phyloP scores from a whole-genome alignment of 176 grass and related monocot species.

The Paspalum vaginatum region DNA sequence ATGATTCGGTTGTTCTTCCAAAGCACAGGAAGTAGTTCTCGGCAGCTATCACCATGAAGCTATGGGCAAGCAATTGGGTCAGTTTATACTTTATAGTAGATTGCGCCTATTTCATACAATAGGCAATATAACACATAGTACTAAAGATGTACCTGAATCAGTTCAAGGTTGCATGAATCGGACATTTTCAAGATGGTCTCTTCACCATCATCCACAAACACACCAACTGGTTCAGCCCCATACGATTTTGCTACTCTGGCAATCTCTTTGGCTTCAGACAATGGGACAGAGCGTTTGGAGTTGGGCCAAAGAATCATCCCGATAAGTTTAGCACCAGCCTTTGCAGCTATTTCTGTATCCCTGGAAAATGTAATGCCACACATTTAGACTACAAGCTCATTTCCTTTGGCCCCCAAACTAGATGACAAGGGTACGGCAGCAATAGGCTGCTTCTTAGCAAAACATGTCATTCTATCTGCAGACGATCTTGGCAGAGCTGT shows the following conservation, averaged over 20 bases:
- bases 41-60: constrained; percentile 80
- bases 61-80: constrained; percentile 32
- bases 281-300: constrained; percentile 69
- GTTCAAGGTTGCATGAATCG: constrained; percentile 61
- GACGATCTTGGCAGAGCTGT: not conserved
- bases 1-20: constrained; percentile 58
- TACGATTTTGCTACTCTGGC: constrained; percentile 62
- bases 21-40: constrained; percentile 59
- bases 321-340: constrained; percentile 75
- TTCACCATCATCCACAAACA: constrained; percentile 78
- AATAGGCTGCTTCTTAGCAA: constrained; percentile 6
- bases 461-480: not conserved
- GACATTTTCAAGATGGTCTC: constrained; percentile 63
- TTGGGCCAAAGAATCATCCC: constrained; percentile 91
- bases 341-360: constrained; percentile 71
- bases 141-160: constrained; percentile 58
- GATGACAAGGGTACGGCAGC: constrained; percentile 2
- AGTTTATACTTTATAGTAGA: constrained; percentile 1
- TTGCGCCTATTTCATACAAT: not conserved
- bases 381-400: constrained; percentile 75
- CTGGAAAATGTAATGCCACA: constrained; percentile 75
- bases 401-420: not conserved
- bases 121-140: not conserved
- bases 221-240: constrained; percentile 74
- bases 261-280: constrained; percentile 63